Conservation (phyloP, 805 yeast genomes). For the Martiniozyma abietophila region DNA sequence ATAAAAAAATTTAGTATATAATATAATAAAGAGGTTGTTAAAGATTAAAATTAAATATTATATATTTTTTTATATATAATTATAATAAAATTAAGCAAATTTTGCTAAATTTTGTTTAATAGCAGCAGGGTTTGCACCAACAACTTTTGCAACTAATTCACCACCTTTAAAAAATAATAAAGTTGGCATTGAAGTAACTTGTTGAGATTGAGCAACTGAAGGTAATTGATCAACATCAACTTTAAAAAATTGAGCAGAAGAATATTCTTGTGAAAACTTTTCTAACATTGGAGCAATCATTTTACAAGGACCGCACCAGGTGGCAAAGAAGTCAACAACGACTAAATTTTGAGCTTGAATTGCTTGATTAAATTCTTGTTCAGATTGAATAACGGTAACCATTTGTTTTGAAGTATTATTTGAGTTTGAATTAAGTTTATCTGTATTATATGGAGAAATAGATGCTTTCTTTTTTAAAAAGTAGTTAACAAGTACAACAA, state of each 20-base stretch:
- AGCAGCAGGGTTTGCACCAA: conserved; percentile 86
- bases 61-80: background rate
- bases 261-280: conserved; percentile 61
- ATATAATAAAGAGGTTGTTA: conserved; percentile 1
- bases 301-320: conserved; percentile 99
- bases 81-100: conserved; percentile 18
- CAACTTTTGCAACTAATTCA: conserved; percentile 63
- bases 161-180: conserved; percentile 75
- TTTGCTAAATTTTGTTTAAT: conserved; percentile 50
- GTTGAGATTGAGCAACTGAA: conserved; percentile 61
- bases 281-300: conserved; percentile 92
- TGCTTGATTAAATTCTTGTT: conserved; percentile 57
- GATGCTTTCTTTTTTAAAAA: conserved; percentile 15
- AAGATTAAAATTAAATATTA: background rate
- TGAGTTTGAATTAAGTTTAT: conserved; percentile 2
- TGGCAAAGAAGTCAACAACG: conserved; percentile 92
- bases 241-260: conserved; percentile 70
- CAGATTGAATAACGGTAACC: conserved; percentile 41
- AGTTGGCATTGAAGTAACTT: conserved; percentile 52
- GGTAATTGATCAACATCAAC: conserved; percentile 85
- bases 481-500: conserved; percentile 21
- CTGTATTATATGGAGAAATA: conserved; percentile 4
- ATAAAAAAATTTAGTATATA: no score
- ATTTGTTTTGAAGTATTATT: conserved; percentile 23
- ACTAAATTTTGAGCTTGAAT: conserved; percentile 56